Evolutionary conservation across 495 filamentous ascomycete species (phyloP), one percentile per base, ranked within the genome.

Genomic region (Glarea lozoyensis): DNA sequence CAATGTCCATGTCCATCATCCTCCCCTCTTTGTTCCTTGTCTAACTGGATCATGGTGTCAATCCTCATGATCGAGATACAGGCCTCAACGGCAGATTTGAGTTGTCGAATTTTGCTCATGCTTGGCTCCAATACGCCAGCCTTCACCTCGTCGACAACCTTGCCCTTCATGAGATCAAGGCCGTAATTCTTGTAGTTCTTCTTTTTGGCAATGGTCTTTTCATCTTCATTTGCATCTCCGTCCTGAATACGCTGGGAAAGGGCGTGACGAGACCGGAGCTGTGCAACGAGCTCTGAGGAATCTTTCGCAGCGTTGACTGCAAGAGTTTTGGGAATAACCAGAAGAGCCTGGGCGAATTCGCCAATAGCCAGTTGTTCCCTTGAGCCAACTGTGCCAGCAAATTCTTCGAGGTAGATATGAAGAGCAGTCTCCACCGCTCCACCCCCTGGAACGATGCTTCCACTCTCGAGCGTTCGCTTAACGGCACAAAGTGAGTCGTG

Each of bases 61-160:
- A 99, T 99, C 56, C 92, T 79, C 93, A 99, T 96, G 60, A 99
- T 95, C 57, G 88, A 82, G 66, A 99, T 95, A 64, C 93, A 97
- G 45, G 92, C 92, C 70, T 99, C 92, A 40, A 97, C 92, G 38
- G 93, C 93, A 70, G 83, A 88, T 82, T 99, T 99, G 54, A 99
- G 68, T 71, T 95, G 90, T 68, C 87, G 83, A 54, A 99, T 75
- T 76, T 99, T 99, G 74, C 90, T 95, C 75, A 99, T 90, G 64
- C 84, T 90, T 21, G 92, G 92, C 69, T 99, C 92, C 60, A 97
- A 58, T 59, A 97, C 89, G 56, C 92, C 92, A 12, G 84, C 83
- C 76, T 94, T 96, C 55, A 99, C 72, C 65, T 82, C 76, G 66
- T 99, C 92, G 45, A 88, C 81, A 55, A 95, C 90, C 56, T 85